Evolutionary conservation across 1,139 yeast genomes (phyloP), one percentile per base, ranked within the genome.

Genomic region (Scheffersomyces cryptocercus): DNA sequence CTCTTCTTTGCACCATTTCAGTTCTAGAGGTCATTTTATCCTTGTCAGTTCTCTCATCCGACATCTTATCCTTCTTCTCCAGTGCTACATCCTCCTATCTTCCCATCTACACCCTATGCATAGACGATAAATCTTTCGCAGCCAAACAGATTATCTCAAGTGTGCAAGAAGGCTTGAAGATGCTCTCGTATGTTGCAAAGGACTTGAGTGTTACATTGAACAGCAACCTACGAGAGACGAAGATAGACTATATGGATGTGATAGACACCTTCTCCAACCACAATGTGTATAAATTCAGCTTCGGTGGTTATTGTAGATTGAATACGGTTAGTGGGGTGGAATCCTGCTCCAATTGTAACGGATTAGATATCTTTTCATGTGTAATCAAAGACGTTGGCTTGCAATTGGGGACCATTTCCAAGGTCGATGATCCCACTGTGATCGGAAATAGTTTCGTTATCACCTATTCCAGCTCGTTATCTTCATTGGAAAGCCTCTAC

Each of bases 121-220:
- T 14, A 15, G 31, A 31, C n/a, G 36, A 26, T 30, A 15, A 24
- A 28, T 16, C 40, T 9, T 31, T 29, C 31, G 34, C 28, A 20
- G 20, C 30, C 9, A 34, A 35, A 9, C 36, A 38, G 24, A 37
- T 44, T n/a, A 44, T 47, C 14, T 55, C 61, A 4, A 67, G 75
- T 3, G 67, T 79, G 9, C 67, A 75, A 43, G 83, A 79, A 46
- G 77, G 80, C 13, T 61, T 82, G 39, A 73, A 71, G 49, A 67
- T 81, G 49, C 58, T 81, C 10, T 75, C 86, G 0, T 81, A 76
- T 51, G 62, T 82, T 44, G 84, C 85, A 0, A 70, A 74, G 36
- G 87, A 82, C 53, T 70, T 81, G 39, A 69, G 69, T 39, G 56
- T 62, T 12, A 56, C 75, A 2, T 20, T 20, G 26, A 31, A 31